phyloP scores from a whole-genome alignment of 192 early-diverging fungal genomes.

The Ambispora gerdemannii region DNA sequence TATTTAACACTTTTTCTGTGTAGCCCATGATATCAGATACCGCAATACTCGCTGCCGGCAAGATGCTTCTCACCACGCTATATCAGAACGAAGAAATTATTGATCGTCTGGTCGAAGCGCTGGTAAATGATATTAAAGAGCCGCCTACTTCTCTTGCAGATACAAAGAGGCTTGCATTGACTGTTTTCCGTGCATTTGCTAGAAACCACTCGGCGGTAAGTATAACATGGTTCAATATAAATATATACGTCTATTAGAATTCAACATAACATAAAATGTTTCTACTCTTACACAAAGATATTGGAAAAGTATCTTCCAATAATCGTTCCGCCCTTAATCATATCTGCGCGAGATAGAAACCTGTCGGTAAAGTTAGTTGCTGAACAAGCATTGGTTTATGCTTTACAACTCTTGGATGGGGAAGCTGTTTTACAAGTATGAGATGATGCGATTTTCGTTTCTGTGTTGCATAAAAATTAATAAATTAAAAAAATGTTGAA shows the following conservation, averaged over 20 bases:
- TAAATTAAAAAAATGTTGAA: background rate
- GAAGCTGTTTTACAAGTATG: slow-evolving; percentile 40
- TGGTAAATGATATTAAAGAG: slow-evolving; percentile 34
- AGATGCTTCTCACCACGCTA: slow-evolving; percentile 47
- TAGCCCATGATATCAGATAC: slow-evolving; percentile 47
- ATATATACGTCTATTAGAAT: background rate
- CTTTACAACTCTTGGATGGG: slow-evolving; percentile 61
- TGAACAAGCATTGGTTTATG: slow-evolving; percentile 73
- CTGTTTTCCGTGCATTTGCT: slow-evolving; percentile 37
- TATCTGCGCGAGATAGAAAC: slow-evolving; percentile 71
- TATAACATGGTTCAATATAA: slow-evolving; percentile 11
- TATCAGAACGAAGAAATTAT: slow-evolving; percentile 44
- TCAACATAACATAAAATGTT: background rate
- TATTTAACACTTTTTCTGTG: background rate
- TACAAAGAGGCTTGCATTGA: slow-evolving; percentile 42
- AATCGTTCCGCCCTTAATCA: slow-evolving; percentile 67
- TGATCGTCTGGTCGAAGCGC: slow-evolving; percentile 30
- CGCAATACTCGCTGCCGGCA: slow-evolving; percentile 52
- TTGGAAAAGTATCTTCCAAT: slow-evolving; percentile 49
- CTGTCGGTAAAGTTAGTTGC: slow-evolving; percentile 83
- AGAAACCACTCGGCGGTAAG: slow-evolving; percentile 38
- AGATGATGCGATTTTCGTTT: background rate
- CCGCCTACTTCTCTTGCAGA: slow-evolving; percentile 31
- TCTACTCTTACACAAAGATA: slow-evolving; percentile 27
- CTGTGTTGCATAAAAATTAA: background rate